These are phyloP conservation scores for Linum lewisii DNA, from an alignment of 345 rosid genomes.

Conservation along the genomic window DNA sequence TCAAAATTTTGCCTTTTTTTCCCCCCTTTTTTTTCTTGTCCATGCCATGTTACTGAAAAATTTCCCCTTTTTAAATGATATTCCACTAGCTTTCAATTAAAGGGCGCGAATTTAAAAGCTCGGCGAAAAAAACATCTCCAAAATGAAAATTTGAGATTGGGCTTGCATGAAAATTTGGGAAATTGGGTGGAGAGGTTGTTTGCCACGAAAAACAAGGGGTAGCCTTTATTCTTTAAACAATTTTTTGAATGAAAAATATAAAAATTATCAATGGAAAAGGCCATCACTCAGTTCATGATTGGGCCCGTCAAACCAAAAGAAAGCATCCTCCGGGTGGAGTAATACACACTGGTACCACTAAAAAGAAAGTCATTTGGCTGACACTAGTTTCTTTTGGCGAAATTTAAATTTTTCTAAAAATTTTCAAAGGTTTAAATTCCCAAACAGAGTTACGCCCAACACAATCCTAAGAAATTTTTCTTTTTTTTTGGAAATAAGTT, in stretches of 20 bases:
- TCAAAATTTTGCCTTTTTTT: not conserved
- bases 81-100: slow-evolving; percentile 14
- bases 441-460: slow-evolving; percentile 68
- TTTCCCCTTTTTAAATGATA: too few relatives aligned
- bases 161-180: slow-evolving; percentile 45
- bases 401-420: slow-evolving; percentile 40
- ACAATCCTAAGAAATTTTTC: slow-evolving; percentile 51
- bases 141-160: slow-evolving; percentile 48
- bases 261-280: slow-evolving; percentile 29
- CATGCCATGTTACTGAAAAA: not conserved
- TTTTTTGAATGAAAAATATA: too few relatives aligned
- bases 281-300: slow-evolving; percentile 48
- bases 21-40: not conserved
- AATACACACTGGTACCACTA: slow-evolving; percentile 47
- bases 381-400: slow-evolving; percentile 6
- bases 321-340: slow-evolving; percentile 36
- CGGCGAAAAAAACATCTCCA: slow-evolving; percentile 41
- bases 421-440: slow-evolving; percentile 3
- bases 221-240: not conserved
- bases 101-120: slow-evolving; percentile 51
- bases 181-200: slow-evolving; percentile 48
- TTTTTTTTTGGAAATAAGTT: slow-evolving; percentile 49
- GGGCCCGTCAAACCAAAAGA: slow-evolving; percentile 76
- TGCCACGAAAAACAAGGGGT: slow-evolving; percentile 43
- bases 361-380: slow-evolving; percentile 4